Evolutionary conservation across 2,329 filamentous ascomycete genomes (phyloP).

Genomic region (Fusarium sp.): DNA sequence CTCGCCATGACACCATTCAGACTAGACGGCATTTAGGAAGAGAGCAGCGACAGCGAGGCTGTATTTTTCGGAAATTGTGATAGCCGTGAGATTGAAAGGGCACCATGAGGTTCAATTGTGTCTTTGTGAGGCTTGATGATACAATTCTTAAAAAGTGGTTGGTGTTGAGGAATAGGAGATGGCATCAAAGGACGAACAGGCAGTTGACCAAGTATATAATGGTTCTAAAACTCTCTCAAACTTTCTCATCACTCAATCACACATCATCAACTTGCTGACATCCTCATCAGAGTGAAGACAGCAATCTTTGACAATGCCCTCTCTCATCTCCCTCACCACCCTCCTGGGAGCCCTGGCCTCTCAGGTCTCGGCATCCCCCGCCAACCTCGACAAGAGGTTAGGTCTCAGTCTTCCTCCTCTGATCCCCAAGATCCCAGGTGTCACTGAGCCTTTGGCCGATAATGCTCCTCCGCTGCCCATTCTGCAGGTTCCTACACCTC

Average conservation of each 20-base stretch:
- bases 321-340: constrained; percentile 30
- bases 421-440: constrained; percentile 68
- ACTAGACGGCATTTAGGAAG: constrained; percentile 22
- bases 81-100: background rate
- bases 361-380: constrained; percentile 24
- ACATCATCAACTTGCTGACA: constrained; percentile 36
- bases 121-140: constrained; percentile 37
- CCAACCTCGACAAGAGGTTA: constrained; percentile 18
- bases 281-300: constrained; percentile 1
- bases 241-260: constrained; percentile 21
- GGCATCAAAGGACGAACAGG: background rate
- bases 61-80: constrained; percentile 30
- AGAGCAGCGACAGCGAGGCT: background rate
- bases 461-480: constrained; percentile 66
- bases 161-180: background rate
- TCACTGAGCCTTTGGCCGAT: constrained; percentile 65
- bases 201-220: constrained; percentile 24
- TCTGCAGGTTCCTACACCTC: constrained; percentile 68
- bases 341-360: constrained; percentile 30
- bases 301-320: constrained; percentile 24
- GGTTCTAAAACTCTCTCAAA: constrained; percentile 35
- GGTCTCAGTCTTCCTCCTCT: constrained; percentile 61
- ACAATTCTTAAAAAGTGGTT: constrained; percentile 10
- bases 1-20: constrained; percentile 26
- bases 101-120: constrained; percentile 20